These are phyloP conservation scores for Ramalina intermedia DNA, from an alignment of 495 filamentous ascomycete genomes.

Conservation along the genomic window DNA sequence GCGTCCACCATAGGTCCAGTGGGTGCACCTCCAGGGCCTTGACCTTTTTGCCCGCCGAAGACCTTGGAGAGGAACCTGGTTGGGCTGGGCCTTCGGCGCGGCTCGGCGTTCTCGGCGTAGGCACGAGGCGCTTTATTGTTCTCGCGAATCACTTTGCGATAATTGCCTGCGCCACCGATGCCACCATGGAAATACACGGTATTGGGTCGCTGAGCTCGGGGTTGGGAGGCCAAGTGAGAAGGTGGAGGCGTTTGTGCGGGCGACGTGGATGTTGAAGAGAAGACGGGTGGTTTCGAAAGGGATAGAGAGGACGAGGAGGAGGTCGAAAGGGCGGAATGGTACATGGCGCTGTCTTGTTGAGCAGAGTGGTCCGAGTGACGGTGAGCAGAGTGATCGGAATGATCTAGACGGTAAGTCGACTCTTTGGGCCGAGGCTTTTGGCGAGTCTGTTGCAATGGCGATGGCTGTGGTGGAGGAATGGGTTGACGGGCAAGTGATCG, in stretches of 20 bases:
- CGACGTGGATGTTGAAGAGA: not conserved
- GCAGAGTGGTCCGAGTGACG: not conserved
- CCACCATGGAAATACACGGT: conserved; percentile 15
- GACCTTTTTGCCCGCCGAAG: conserved; percentile 1
- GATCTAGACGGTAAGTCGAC: not conserved
- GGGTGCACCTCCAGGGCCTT: not conserved
- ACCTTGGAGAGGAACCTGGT: conserved; percentile 7
- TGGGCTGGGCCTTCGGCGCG: conserved; percentile 3
- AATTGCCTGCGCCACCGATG: conserved; percentile 17
- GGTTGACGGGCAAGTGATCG: not conserved
- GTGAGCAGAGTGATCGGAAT: not conserved
- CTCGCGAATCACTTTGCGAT: conserved; percentile 13
- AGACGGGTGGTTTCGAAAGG: conserved; percentile 3
- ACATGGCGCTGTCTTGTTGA: not conserved
- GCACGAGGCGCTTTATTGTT: conserved; percentile 1
- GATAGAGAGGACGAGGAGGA: conserved; percentile 6
- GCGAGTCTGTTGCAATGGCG: not conserved
- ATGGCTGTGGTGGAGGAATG: not conserved
- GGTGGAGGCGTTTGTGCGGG: not conserved
- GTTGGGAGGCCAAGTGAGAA: not conserved
- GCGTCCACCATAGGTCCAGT: not conserved
- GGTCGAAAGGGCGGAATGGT: conserved; percentile 7
- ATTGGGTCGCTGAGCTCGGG: conserved; percentile 2
- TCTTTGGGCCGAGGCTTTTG: not conserved
- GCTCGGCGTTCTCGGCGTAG: conserved; percentile 5